Evolutionary conservation across 305 asterid species (phyloP).

Genomic region (Fraxinus paxiana): DNA sequence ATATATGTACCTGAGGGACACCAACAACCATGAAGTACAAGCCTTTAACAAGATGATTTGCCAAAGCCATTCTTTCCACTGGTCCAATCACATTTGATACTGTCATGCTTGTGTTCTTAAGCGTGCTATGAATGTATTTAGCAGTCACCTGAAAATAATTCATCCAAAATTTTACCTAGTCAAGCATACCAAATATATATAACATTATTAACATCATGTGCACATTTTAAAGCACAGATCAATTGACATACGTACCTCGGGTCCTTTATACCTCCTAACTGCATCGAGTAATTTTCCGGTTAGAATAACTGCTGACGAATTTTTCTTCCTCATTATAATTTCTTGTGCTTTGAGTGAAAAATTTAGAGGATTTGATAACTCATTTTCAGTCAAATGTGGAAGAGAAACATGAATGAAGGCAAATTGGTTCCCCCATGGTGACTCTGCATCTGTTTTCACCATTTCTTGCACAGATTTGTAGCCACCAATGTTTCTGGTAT

Average conservation of each 20-base stretch:
- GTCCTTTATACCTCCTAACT: slow-evolving; percentile 50
- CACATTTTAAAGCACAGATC: background rate
- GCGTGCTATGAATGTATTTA: slow-evolving; percentile 45
- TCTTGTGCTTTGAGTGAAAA: slow-evolving; percentile 41
- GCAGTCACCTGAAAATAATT: slow-evolving; percentile 51
- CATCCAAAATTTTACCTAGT: background rate
- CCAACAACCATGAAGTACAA: slow-evolving; percentile 67
- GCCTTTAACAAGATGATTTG: slow-evolving; percentile 67
- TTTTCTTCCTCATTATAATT: slow-evolving; percentile 43
- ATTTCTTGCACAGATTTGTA: slow-evolving; percentile 63
- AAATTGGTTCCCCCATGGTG: slow-evolving; percentile 82
- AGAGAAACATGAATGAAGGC: slow-evolving; percentile 69
- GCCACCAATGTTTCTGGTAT: slow-evolving; percentile 61
- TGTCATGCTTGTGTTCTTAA: slow-evolving; percentile 69
- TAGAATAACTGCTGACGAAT: slow-evolving; percentile 51
- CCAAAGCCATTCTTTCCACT: slow-evolving; percentile 53
- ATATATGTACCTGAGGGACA: slow-evolving; percentile 56
- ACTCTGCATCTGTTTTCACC: slow-evolving; percentile 50
- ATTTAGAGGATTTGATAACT: slow-evolving; percentile 38
- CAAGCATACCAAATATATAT: too few species aligned
- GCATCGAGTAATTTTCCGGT: slow-evolving; percentile 61
- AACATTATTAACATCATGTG: background rate
- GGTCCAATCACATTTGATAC: slow-evolving; percentile 72
- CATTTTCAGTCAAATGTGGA: slow-evolving; percentile 27
- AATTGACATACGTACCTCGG: slow-evolving; percentile 43